These are phyloP conservation scores for Scheffersomyces amazonensis DNA, from an alignment of 805 yeast species.

Conservation along the genomic window DNA sequence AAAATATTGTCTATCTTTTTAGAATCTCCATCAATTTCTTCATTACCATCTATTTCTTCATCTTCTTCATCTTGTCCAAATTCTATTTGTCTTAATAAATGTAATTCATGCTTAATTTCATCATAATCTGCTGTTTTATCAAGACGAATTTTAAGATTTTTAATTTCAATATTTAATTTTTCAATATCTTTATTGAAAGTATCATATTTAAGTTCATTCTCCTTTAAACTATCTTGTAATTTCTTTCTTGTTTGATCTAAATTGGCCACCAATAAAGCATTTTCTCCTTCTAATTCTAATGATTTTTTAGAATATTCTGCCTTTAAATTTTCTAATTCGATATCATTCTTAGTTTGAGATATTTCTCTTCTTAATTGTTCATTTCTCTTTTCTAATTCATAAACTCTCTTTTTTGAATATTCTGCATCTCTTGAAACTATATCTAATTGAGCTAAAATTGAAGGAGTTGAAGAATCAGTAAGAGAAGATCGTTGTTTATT, in stretches of 20 bases:
- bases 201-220: constrained; percentile 32
- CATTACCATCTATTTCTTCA: constrained; percentile 26
- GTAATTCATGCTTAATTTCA: constrained; percentile 73
- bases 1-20: constrained; percentile 54
- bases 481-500: constrained; percentile 38
- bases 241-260: constrained; percentile 48
- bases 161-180: constrained; percentile 50
- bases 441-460: constrained; percentile 53
- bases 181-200: constrained; percentile 43
- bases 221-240: constrained; percentile 15
- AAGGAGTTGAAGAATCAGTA: constrained; percentile 25
- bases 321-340: constrained; percentile 36
- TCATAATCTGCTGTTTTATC: constrained; percentile 67
- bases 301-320: constrained; percentile 45
- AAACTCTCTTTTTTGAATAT: constrained; percentile 59
- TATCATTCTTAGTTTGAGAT: constrained; percentile 50
- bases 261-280: constrained; percentile 57
- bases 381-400: constrained; percentile 75
- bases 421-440: constrained; percentile 75
- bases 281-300: constrained; percentile 64
- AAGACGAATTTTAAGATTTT: constrained; percentile 47
- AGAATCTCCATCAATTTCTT: constrained; percentile 19
- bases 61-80: constrained; percentile 52
- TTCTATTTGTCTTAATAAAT: constrained; percentile 68
- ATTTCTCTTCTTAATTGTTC: constrained; percentile 69